Conservation (phyloP, 169 alveolate species). For the Plasmodium inui region DNA sequence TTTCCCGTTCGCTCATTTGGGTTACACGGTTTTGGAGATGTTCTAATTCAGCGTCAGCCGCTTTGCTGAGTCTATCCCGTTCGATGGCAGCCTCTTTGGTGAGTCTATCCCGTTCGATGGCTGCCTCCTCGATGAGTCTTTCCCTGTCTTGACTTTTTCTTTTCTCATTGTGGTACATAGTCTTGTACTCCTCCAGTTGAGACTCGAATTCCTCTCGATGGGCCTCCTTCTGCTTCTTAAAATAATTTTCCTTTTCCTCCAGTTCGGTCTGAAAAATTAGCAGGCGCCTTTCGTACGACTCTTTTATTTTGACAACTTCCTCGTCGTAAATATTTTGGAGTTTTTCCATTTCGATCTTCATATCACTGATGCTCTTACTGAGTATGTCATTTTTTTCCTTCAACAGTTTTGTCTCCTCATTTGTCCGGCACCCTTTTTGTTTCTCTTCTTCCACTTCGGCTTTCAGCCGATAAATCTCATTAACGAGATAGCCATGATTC, state of each 20-base stretch:
- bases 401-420: constrained; percentile 30
- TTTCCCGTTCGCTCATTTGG: not conserved
- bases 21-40: not conserved
- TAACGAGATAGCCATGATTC: not conserved
- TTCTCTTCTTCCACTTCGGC: constrained; percentile 28
- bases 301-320: constrained; percentile 40
- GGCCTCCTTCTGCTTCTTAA: constrained; percentile 27
- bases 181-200: constrained; percentile 7
- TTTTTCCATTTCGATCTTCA: constrained; percentile 54
- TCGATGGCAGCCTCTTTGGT: not conserved
- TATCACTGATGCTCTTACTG: constrained; percentile 30
- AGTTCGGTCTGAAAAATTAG: constrained; percentile 6
- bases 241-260: constrained; percentile 42
- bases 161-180: constrained; percentile 18
- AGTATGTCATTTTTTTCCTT: constrained; percentile 17
- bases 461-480: constrained; percentile 27
- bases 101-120: constrained; percentile 12
- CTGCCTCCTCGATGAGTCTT: not conserved
- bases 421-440: constrained; percentile 31
- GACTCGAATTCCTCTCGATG: constrained; percentile 4
- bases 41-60: not conserved
- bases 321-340: constrained; percentile 57
- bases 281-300: constrained; percentile 52
- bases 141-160: constrained; percentile 26
- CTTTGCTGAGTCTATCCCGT: not conserved